Conservation (phyloP, 2,329 filamentous ascomycete species). For the Simplicillium aogashimaense region DNA sequence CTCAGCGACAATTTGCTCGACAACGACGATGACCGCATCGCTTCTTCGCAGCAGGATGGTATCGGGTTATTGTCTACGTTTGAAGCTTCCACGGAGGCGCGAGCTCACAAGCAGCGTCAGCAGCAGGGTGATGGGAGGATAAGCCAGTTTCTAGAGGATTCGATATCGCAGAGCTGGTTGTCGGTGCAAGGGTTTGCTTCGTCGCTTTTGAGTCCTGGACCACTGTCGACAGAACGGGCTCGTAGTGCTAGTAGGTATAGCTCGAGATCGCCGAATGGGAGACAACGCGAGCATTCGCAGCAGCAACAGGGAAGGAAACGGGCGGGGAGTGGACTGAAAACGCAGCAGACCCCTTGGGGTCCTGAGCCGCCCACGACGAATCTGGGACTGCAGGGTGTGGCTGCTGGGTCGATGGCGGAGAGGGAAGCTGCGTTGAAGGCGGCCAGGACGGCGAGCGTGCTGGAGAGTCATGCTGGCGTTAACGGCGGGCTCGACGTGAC, state of each 20-base stretch:
- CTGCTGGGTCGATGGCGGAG: conserved; percentile 41
- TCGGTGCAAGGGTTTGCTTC: conserved; percentile 45
- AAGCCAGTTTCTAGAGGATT: conserved; percentile 34
- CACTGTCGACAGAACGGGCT: conserved; percentile 6
- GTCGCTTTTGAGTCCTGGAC: conserved; percentile 23
- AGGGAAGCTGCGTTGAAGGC: conserved; percentile 45
- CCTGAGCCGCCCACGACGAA: conserved; percentile 32
- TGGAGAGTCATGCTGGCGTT: conserved; percentile 52
- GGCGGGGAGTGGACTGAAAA: conserved; percentile 6
- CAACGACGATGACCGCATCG: conserved; percentile 14
- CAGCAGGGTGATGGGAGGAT: conserved; percentile 7
- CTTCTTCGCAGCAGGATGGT: conserved; percentile 21
- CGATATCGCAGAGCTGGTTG: conserved; percentile 44
- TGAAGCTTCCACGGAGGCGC: conserved; percentile 17
- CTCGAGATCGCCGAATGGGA: conserved; percentile 3
- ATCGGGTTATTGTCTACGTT: conserved; percentile 19
- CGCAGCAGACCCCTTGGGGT: conserved; percentile 30
- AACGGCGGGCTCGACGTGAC: conserved; percentile 46
- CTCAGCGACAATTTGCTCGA: conserved; percentile 13
- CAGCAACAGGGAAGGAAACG: conserved; percentile 11
- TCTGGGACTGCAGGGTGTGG: conserved; percentile 37
- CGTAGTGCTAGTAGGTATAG: conserved; percentile 4
- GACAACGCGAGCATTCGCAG: conserved; percentile 6
- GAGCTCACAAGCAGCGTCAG: not conserved
- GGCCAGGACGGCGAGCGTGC: conserved; percentile 45